Evolutionary conservation across 352 stramenopile species (phyloP).

Genomic region (Aphanomyces invadans): DNA sequence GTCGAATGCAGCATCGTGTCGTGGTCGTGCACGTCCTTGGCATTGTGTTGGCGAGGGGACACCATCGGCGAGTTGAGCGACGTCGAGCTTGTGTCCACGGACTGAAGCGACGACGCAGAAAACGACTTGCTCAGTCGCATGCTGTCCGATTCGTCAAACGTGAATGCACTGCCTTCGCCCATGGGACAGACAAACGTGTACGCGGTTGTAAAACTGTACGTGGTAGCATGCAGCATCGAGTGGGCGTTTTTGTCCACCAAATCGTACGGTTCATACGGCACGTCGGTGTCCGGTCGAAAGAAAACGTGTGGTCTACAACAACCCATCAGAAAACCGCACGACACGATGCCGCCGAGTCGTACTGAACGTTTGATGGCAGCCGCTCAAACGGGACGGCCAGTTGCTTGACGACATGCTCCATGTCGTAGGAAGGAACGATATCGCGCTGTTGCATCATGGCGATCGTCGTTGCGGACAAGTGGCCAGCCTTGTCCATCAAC

Average conservation of each 20-base stretch:
- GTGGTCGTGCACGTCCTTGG: background rate
- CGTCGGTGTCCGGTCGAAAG: background rate
- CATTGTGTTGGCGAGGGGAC: background rate
- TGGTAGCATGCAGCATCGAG: background rate
- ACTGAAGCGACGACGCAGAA: constrained; percentile 1
- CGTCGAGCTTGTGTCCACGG: background rate
- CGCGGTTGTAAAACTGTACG: constrained; percentile 13
- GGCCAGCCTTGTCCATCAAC: background rate
- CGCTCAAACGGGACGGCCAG: constrained; percentile 1
- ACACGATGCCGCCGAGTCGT: too few relatives aligned
- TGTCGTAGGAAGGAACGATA: constrained; percentile 18
- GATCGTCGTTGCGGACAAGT: constrained; percentile 8
- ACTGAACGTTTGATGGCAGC: background rate
- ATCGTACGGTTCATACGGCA: constrained; percentile 3
- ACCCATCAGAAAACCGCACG: background rate
- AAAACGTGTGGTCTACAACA: constrained; percentile 16
- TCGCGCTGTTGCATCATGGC: constrained; percentile 1
- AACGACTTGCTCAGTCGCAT: background rate
- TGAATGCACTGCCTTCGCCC: background rate
- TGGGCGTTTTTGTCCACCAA: background rate
- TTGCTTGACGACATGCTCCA: constrained; percentile 21
- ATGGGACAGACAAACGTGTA: constrained; percentile 21
- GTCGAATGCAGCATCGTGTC: constrained; percentile 18
- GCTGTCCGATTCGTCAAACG: constrained; percentile 8
- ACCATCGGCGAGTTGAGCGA: constrained; percentile 10